Evolutionary conservation across 2,329 filamentous ascomycete genomes (phyloP).

Genomic region (Ascochyta koolunga): DNA sequence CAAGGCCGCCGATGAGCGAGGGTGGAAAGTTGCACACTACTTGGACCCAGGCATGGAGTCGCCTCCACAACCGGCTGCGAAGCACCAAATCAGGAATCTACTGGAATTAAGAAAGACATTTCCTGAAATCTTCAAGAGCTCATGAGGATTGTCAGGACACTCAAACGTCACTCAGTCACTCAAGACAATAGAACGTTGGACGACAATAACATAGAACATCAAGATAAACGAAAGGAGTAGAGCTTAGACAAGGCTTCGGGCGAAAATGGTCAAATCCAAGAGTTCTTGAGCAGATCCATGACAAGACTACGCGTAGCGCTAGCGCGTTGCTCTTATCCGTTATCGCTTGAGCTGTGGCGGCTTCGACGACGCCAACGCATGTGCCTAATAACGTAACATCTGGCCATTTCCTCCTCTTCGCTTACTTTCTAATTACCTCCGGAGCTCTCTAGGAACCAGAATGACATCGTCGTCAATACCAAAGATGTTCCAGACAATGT

Average conservation of each 20-base stretch:
- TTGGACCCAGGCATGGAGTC: conserved; percentile 74
- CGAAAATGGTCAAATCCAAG: too few relatives aligned
- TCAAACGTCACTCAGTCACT: neutral
- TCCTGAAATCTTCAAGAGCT: conserved; percentile 80
- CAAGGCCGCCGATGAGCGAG: conserved; percentile 73
- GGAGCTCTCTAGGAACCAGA: neutral
- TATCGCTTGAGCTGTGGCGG: conserved; percentile 10
- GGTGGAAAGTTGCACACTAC: conserved; percentile 86
- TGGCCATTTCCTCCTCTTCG: neutral
- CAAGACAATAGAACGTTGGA: neutral
- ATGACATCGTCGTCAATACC: conserved; percentile 33
- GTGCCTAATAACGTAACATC: conserved; percentile 3
- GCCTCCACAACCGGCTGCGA: conserved; percentile 69
- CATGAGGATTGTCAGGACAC: neutral
- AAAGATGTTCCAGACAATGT: conserved; percentile 48
- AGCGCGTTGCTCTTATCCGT: conserved; percentile 5
- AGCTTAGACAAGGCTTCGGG: neutral
- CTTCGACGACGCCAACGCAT: conserved; percentile 17
- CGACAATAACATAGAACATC: neutral
- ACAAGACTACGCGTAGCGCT: neutral
- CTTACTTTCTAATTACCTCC: neutral
- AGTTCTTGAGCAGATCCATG: neutral
- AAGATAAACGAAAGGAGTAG: neutral
- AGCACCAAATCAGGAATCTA: conserved; percentile 76
- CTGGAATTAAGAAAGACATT: conserved; percentile 77